Evolutionary conservation across 2,329 filamentous ascomycete species (phyloP).

Genomic region (Meredithiella fracta): DNA sequence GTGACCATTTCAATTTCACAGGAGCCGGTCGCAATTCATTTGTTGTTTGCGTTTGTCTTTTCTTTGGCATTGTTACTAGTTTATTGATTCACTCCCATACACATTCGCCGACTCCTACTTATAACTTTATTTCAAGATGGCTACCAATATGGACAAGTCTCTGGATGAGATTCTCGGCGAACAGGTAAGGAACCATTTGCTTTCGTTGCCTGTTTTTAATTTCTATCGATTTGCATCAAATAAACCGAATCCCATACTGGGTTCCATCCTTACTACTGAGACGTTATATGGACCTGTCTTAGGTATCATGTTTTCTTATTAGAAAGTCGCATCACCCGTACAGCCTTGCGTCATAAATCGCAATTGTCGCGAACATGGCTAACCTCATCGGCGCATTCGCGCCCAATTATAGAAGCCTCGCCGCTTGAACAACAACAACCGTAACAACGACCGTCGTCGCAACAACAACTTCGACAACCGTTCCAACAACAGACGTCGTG

Average conservation of each 20-base stretch:
- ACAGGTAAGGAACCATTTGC: slow-evolving; percentile 21
- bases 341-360: not conserved
- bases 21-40: not conserved
- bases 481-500: slow-evolving; percentile 12
- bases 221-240: no score
- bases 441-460: not conserved
- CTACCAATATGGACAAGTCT: slow-evolving; percentile 35
- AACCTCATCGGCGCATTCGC: not conserved
- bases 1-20: not conserved
- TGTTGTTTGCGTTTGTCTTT: not conserved
- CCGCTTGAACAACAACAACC: slow-evolving; percentile 6
- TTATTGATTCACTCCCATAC: not conserved
- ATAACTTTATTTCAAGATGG: slow-evolving; percentile 19
- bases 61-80: not conserved
- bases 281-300: no score
- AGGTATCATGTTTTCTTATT: not conserved
- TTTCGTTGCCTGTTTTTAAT: not conserved
- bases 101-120: not conserved
- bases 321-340: slow-evolving; percentile 4
- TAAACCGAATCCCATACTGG: no score
- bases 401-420: slow-evolving; percentile 4
- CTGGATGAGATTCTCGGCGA: slow-evolving; percentile 42
- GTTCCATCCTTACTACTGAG: not conserved
- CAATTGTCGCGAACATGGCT: not conserved
- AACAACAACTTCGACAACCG: not conserved